Evolutionary conservation across 257 asterid species (phyloP), one percentile per base, ranked within the genome.

Genomic region (Prunella vulgaris): DNA sequence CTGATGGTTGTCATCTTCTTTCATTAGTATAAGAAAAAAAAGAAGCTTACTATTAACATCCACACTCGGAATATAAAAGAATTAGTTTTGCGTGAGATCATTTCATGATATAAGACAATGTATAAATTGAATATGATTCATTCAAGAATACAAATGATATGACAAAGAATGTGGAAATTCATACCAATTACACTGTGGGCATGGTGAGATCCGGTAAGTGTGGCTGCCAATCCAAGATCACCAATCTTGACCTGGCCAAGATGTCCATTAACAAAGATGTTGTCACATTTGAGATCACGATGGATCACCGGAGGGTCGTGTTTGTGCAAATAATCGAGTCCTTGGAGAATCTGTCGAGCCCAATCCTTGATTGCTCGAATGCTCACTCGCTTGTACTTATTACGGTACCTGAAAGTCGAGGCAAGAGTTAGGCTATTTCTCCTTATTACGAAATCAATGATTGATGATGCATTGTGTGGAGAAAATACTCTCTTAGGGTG

Each of bases 101-200:
- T n/a, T n/a, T n/a, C n/a, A n/a, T n/a, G n/a, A n/a, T n/a, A n/a
- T n/a, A n/a, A n/a, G n/a, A n/a, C n/a, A n/a, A n/a, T n/a, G n/a
- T n/a, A n/a, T n/a, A n/a, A n/a, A n/a, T n/a, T n/a, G n/a, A n/a
- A n/a, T n/a, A n/a, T n/a, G n/a, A n/a, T n/a, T n/a, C n/a, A n/a
- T n/a, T n/a, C n/a, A n/a, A n/a, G n/a, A n/a, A n/a, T n/a, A n/a
- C n/a, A n/a, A n/a, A n/a, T n/a, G n/a, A n/a, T n/a, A n/a, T n/a
- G n/a, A n/a, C n/a, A n/a, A n/a, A n/a, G n/a, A n/a, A n/a, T n/a
- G n/a, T n/a, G n/a, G n/a, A n/a, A n/a, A n/a, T n/a, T n/a, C 5
- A 2, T 79, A 25, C 95, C 96, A 73, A 90, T 90, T 65, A 90
- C 96, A 72, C 95, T 88, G 67, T 90, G 95, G n/a, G 95, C 95